These are phyloP conservation scores for Trichophyton rubrum DNA, from an alignment of 2,329 filamentous ascomycete species.

Conservation along the genomic window DNA sequence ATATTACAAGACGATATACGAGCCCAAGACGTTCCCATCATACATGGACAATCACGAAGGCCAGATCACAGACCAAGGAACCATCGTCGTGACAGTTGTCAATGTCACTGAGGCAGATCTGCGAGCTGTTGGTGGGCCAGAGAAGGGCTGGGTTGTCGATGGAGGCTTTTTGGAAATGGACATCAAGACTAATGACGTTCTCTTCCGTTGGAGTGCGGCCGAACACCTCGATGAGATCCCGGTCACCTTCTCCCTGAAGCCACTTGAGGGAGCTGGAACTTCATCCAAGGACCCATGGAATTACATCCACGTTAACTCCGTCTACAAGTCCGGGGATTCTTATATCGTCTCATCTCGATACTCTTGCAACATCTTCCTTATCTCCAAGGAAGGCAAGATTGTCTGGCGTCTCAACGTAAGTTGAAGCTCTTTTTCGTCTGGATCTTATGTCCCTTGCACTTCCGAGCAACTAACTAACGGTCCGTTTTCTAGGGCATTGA, in stretches of 20 bases:
- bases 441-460: background rate
- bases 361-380: conserved; percentile 6
- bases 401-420: conserved; percentile 11
- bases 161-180: conserved; percentile 37
- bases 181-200: conserved; percentile 31
- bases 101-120: conserved; percentile 29
- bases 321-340: conserved; percentile 8
- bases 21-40: conserved; percentile 11
- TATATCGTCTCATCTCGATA: conserved; percentile 11
- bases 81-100: conserved; percentile 34
- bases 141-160: conserved; percentile 31
- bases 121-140: conserved; percentile 23
- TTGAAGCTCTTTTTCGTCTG: background rate
- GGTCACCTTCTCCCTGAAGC: background rate
- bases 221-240: conserved; percentile 27
- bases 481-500: conserved; percentile 5
- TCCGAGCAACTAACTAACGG: background rate
- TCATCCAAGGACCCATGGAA: conserved; percentile 8
- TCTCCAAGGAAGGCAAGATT: conserved; percentile 5
- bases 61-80: conserved; percentile 31
- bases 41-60: conserved; percentile 36
- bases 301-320: conserved; percentile 12
- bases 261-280: conserved; percentile 3
- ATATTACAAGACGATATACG: conserved; percentile 9
- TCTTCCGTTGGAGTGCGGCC: conserved; percentile 38